phyloP scores from a whole-genome alignment of 352 stramenopile species.

The Phytophthora capsici region DNA sequence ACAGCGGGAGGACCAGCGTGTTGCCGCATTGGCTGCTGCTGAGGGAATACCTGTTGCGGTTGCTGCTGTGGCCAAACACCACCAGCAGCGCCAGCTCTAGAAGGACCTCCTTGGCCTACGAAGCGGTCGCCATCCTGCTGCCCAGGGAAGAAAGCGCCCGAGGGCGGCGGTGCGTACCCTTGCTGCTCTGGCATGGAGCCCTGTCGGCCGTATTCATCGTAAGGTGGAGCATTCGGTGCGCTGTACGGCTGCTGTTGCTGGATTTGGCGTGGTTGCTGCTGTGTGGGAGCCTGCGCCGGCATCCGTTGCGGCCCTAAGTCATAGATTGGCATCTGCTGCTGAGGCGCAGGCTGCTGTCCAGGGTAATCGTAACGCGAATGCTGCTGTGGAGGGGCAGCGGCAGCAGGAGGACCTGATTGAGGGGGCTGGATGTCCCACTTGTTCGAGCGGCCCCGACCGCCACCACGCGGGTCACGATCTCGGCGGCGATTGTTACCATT shows the following conservation, averaged over 20 bases:
- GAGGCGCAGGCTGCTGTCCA: slow-evolving; percentile 36
- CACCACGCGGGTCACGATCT: slow-evolving; percentile 42
- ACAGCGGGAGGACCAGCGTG: slow-evolving; percentile 26
- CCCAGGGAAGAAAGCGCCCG: slow-evolving; percentile 33
- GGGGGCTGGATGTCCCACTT: slow-evolving; percentile 47
- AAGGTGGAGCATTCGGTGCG: slow-evolving; percentile 29
- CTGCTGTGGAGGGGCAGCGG: slow-evolving; percentile 22
- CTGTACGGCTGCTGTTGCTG: slow-evolving; percentile 40
- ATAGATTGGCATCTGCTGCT: slow-evolving; percentile 44
- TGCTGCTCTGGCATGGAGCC: slow-evolving; percentile 36
- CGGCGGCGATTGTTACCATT: slow-evolving; percentile 34
- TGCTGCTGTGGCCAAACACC: slow-evolving; percentile 31
- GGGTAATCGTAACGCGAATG: slow-evolving; percentile 42
- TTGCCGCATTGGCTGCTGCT: slow-evolving; percentile 32
- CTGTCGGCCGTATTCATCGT: slow-evolving; percentile 35
- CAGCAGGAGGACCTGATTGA: slow-evolving; percentile 26
- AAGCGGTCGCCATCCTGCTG: slow-evolving; percentile 38
- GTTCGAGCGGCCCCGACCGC: slow-evolving; percentile 36
- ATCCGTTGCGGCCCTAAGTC: slow-evolving; percentile 33
- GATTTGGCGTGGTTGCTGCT: slow-evolving; percentile 35
- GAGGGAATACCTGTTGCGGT: slow-evolving; percentile 28
- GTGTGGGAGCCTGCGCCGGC: slow-evolving; percentile 24
- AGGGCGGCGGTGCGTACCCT: slow-evolving; percentile 26
- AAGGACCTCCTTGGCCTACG: slow-evolving; percentile 49
- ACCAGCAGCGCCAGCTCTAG: slow-evolving; percentile 33